phyloP scores from a whole-genome alignment of 2,329 filamentous ascomycete genomes.

The Pyricularia sp. region DNA sequence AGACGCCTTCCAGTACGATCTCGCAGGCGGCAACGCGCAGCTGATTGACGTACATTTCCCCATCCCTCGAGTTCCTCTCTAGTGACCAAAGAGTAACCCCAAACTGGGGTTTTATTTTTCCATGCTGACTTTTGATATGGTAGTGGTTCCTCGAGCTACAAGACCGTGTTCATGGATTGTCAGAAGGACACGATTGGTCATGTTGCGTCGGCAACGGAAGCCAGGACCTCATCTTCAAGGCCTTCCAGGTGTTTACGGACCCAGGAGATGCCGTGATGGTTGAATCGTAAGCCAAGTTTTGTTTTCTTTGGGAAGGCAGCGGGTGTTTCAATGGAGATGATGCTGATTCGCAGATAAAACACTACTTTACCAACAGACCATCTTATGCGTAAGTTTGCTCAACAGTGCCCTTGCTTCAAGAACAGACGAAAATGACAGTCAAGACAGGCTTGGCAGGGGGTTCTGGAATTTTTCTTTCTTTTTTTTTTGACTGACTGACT shows the following conservation, averaged over 20 bases:
- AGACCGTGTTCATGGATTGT: not conserved
- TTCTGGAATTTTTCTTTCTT: not conserved
- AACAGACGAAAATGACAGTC: not conserved
- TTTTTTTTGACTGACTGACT: not conserved
- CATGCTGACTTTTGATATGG: not conserved
- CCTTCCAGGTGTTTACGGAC: constrained; percentile 3
- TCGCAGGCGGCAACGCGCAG: not conserved
- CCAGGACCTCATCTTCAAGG: constrained; percentile 3
- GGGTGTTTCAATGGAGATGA: not conserved
- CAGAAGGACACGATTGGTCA: not conserved
- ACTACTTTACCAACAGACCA: not conserved
- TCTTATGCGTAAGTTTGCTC: not conserved
- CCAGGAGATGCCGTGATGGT: not conserved
- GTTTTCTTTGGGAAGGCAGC: not conserved
- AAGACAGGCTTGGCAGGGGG: not conserved
- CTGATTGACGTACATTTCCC: not conserved
- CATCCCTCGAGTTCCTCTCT: too few relatives aligned
- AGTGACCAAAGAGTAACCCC: not conserved
- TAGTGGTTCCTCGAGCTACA: not conserved
- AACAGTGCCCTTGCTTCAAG: not conserved
- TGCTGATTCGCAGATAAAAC: not conserved
- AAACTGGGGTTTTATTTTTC: not conserved
- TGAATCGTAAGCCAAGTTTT: not conserved
- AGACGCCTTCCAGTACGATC: not conserved
- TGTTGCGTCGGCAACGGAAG: constrained; percentile 2